Evolutionary conservation across 2,329 filamentous ascomycete species (phyloP).

Genomic region (Phaeosphaeria sp.): DNA sequence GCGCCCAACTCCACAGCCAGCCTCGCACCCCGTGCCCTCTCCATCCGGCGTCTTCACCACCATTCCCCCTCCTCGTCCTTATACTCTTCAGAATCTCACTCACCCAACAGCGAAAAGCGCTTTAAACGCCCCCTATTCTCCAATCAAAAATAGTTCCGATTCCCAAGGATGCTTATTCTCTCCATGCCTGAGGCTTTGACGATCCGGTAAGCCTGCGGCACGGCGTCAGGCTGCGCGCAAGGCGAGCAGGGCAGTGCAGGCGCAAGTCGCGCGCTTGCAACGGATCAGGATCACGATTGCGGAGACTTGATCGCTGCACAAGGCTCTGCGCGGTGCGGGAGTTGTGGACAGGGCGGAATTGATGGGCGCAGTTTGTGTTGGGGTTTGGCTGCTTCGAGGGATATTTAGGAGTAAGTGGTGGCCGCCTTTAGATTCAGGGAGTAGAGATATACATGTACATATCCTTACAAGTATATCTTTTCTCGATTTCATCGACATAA

Average conservation of each 20-base stretch:
- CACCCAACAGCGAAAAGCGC: neutral
- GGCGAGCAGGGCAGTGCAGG: constrained; percentile 1
- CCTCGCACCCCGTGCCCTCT: neutral
- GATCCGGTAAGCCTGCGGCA: neutral
- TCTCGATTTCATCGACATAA: neutral
- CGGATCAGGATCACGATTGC: neutral
- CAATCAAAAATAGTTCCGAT: neutral
- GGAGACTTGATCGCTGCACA: neutral
- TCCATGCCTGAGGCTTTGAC: neutral
- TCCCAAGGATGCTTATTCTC: neutral
- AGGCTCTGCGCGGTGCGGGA: neutral
- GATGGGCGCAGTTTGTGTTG: neutral
- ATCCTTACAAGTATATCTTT: no score
- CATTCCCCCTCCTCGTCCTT: neutral
- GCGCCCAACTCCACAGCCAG: neutral
- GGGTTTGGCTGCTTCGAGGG: neutral
- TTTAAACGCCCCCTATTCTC: neutral
- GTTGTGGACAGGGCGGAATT: neutral
- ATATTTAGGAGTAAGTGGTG: neutral
- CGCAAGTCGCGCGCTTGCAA: neutral
- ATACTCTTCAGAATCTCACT: no score
- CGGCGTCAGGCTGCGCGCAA: constrained; percentile 1
- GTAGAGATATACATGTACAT: neutral
- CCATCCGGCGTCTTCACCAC: neutral
- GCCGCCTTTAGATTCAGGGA: neutral